Evolutionary conservation across 352 stramenopile species (phyloP), one percentile per base, ranked within the genome.

Genomic region (Phytophthora rubi): DNA sequence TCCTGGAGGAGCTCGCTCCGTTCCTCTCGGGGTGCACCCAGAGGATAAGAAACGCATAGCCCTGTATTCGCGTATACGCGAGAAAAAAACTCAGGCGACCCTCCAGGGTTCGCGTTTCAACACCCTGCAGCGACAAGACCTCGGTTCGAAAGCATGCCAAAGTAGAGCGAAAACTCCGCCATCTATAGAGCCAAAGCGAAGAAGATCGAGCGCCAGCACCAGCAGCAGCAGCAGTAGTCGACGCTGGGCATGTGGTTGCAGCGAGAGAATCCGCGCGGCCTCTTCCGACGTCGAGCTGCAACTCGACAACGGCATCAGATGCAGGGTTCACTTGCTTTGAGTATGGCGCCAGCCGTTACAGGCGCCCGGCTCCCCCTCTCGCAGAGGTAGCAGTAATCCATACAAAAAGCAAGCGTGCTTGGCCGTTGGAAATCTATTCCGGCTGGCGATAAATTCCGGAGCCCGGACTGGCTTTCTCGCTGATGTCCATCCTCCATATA

Each of bases 271-370:
- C 51, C 62, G 62, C 55, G 53, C 53, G 37, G 45, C 51, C 53
- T 79, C 68, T 79, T 79, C 67, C 71, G 71, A 76, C 68, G 62
- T 74, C 32, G 30, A 61, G 44, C 18, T 65, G 53, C 71, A 76
- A 79, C 51, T 6, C 12, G 61, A 67, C 66, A 66, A 76, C 54
- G 18, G 49, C 42, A 59, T 44, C 57, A 62, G 53, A 35, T 42
- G n/a, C 26, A 37, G n/a, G 28, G 23, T 37, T 59, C 44, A 60
- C 61, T 74, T 62, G 37, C 12, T n/a, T 13, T 44, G 8, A 68
- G 51, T 68, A 72, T 55, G 44, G 16, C 15, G 44, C 35, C 28
- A 63, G 55, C 63, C 48, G 63, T 70, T 70, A 65, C 52, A 18
- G 6, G 10, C 55, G 15, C 21, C 37, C 13, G 13, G 39, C 13